Evolutionary conservation across 768 basidiomycete species (phyloP), one percentile per base, ranked within the genome.

Genomic region (Daedaleopsis sinensis): DNA sequence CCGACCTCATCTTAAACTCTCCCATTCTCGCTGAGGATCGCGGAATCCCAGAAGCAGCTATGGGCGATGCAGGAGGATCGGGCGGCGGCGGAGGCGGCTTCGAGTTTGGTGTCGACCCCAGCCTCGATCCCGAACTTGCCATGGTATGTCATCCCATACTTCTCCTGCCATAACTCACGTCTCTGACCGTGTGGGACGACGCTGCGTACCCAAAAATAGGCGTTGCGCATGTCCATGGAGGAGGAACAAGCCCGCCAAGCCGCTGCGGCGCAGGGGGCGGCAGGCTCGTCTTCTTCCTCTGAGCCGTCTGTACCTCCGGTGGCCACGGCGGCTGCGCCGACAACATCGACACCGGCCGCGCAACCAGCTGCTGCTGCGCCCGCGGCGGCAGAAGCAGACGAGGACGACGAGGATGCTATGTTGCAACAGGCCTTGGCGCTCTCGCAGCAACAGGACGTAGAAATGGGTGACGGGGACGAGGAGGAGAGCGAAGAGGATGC

Each of bases 201-300:
- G 13, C 15, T 52, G 16, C 54, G 37, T 32, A 36, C 16, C 24
- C 16, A 2, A 10, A 10, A 21, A 44, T 66, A 97, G 96, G 96
- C 95, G 11, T 83, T 99, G 44, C 91, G 96, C 38, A 93, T 98
- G 92, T 98, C 96, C 1, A 87, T 98, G 83, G 93, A 96, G 77
- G 95, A 97, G 72, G 94, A 94, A 53, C 87, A 89, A 70, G 93
- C 93, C 18, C 88, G 95, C 12, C 80, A 84, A 80, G 80, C 80
- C 10, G 78, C 81, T 12, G 76, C 80, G 6, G 78, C 76, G 52
- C 78, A 83, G 18, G 77, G 73, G 0, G 49, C 74, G 4, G 57
- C 65, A 0, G 55, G 75, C 16, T 60, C 72, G 23, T 58, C 80
- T n/a, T 70, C 78, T 27, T 67, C 73, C 11, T 62, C 76, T 18